Evolutionary conservation across 2,329 filamentous ascomycete genomes (phyloP).

Genomic region (Chaetomiaceae sp.): DNA sequence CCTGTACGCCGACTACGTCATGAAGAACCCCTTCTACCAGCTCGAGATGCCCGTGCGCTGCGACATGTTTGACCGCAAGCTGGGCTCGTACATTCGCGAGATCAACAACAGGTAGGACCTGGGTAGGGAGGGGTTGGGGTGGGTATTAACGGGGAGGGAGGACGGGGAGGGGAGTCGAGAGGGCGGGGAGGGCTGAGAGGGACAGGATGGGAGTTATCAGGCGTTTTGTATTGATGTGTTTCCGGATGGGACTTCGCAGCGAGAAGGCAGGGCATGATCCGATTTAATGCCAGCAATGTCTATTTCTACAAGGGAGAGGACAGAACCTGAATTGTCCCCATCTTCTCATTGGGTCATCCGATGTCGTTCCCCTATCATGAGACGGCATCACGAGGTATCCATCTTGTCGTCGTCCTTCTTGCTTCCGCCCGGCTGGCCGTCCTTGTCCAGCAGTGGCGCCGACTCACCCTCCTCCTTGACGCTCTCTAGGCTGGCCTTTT

Average conservation of each 20-base stretch:
- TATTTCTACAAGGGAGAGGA: constrained; percentile 15
- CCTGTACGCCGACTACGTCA: constrained; percentile 92
- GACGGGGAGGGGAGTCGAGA: background rate
- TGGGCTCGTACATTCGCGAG: constrained; percentile 74
- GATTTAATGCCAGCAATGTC: constrained; percentile 12
- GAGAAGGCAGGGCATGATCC: background rate
- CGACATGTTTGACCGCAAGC: constrained; percentile 87
- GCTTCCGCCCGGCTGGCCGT: constrained; percentile 60
- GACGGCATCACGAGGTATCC: constrained; percentile 67
- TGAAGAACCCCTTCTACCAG: constrained; percentile 99
- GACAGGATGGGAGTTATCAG: background rate
- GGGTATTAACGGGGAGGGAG: background rate
- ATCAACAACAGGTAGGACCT: constrained; percentile 53
- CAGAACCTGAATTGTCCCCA: background rate
- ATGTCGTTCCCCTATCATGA: background rate
- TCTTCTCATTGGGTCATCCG: background rate
- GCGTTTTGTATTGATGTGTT: background rate
- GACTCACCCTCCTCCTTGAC: constrained; percentile 71
- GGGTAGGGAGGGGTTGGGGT: constrained; percentile 19
- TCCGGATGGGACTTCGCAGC: background rate
- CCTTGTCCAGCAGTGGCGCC: constrained; percentile 56
- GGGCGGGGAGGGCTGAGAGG: background rate
- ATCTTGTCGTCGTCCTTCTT: constrained; percentile 68
- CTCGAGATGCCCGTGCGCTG: constrained; percentile 96
- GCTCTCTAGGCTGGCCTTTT: constrained; percentile 55